These are phyloP conservation scores for Saitozyma sp. DNA, from an alignment of 768 basidiomycete species.

Conservation along the genomic window DNA sequence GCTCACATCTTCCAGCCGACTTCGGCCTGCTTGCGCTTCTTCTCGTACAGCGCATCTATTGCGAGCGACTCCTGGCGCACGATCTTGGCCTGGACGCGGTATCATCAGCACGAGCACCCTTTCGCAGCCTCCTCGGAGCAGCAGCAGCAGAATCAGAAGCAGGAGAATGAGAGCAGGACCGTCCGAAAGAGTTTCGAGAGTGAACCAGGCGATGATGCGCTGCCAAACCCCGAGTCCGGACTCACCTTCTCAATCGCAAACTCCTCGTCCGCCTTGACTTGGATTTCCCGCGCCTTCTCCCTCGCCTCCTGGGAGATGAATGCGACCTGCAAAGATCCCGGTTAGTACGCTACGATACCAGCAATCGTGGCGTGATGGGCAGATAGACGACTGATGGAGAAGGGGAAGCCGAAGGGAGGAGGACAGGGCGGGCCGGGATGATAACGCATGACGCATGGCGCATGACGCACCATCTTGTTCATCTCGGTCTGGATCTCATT, in stretches of 20 bases:
- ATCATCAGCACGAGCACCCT: slow-evolving; percentile 2
- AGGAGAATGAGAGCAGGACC: background rate
- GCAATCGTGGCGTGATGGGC: no score
- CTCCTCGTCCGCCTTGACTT: slow-evolving; percentile 96
- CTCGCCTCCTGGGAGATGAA: slow-evolving; percentile 99
- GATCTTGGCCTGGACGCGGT: slow-evolving; percentile 73
- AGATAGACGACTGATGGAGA: slow-evolving; percentile 1
- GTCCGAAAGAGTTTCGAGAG: no score
- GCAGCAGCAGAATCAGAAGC: no score
- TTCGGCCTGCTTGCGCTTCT: slow-evolving; percentile 91
- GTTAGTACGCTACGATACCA: background rate
- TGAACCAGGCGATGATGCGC: background rate
- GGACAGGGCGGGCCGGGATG: slow-evolving; percentile 8
- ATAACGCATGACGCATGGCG: background rate
- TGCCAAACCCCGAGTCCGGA: slow-evolving; percentile 1
- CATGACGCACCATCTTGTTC: slow-evolving; percentile 90
- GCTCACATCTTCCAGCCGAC: slow-evolving; percentile 93
- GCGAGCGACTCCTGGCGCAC: slow-evolving; percentile 94
- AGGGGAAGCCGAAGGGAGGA: slow-evolving; percentile 4
- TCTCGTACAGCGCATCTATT: slow-evolving; percentile 91
- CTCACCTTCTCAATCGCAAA: slow-evolving; percentile 94
- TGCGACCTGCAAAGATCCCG: slow-evolving; percentile 64
- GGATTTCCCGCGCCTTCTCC: slow-evolving; percentile 96
- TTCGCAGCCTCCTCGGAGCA: no score
- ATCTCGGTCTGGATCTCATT: slow-evolving; percentile 94